phyloP scores from a whole-genome alignment of 2,329 filamentous ascomycete species.

The Penicillium thymicola region DNA sequence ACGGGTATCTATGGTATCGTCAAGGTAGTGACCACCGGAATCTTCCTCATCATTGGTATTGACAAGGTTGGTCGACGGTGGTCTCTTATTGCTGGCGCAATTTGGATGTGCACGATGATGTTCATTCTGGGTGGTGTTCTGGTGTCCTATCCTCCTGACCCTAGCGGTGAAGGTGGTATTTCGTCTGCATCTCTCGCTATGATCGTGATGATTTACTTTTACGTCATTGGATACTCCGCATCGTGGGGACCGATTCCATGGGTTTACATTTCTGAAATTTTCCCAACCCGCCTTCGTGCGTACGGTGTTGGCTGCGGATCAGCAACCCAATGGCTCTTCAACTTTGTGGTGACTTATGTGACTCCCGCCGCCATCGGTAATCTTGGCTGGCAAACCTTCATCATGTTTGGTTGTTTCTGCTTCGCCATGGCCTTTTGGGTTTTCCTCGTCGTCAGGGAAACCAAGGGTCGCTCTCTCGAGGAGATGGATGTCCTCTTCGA shows the following conservation, averaged over 20 bases:
- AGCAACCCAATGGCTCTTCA: background rate
- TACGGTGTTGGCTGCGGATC: background rate
- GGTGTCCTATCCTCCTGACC: background rate
- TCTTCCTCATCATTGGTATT: slow-evolving; percentile 87
- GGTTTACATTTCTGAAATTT: background rate
- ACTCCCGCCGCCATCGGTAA: background rate
- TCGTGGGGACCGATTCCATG: slow-evolving; percentile 27
- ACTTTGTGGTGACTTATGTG: background rate
- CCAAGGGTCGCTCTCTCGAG: background rate
- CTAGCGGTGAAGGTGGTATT: background rate
- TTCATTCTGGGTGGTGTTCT: slow-evolving; percentile 75
- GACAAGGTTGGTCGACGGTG: slow-evolving; percentile 77
- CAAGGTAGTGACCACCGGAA: slow-evolving; percentile 71
- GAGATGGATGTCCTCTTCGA: background rate
- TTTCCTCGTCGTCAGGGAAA: background rate
- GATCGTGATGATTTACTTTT: slow-evolving; percentile 44
- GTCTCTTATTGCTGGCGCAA: slow-evolving; percentile 72
- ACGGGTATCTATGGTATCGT: slow-evolving; percentile 54
- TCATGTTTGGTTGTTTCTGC: background rate
- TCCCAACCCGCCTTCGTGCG: background rate
- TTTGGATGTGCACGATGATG: slow-evolving; percentile 80
- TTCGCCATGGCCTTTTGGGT: background rate
- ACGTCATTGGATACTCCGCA: slow-evolving; percentile 31
- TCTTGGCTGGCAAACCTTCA: background rate
- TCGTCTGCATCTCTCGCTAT: background rate